These are phyloP conservation scores for Lanmaoa pseudosensibilis DNA, from an alignment of 768 basidiomycete genomes.

Conservation along the genomic window DNA sequence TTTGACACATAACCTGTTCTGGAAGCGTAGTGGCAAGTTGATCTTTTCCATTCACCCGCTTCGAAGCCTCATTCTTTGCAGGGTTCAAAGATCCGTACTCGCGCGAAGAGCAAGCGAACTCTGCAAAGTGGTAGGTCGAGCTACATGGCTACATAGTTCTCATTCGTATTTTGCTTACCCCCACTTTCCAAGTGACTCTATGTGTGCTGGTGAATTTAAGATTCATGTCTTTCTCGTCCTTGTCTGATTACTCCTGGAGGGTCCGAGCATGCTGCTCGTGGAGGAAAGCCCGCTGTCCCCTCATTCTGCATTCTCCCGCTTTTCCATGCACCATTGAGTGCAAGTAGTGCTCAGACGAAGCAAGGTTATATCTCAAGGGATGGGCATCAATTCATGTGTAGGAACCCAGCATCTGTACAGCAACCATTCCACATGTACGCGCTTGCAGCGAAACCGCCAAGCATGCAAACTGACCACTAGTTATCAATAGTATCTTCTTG, in stretches of 20 bases:
- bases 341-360: conserved; percentile 22
- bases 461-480: background rate
- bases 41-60: accelerated
- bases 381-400: conserved; percentile 55
- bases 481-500: conserved; percentile 16
- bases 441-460: background rate
- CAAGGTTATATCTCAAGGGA: conserved; percentile 53
- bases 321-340: conserved; percentile 44
- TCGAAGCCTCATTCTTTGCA: conserved; percentile 19
- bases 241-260: conserved; percentile 33
- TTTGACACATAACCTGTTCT: conserved; percentile 53
- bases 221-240: background rate
- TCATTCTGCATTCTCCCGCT: conserved; percentile 57
- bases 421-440: conserved; percentile 63
- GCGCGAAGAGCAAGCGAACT: conserved; percentile 51
- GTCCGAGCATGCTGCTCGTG: conserved; percentile 46
- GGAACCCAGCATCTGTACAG: conserved; percentile 47
- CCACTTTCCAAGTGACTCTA: conserved; percentile 41
- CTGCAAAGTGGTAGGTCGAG: conserved; percentile 48
- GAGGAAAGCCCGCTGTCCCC: conserved; percentile 39
- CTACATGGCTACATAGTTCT: no score
- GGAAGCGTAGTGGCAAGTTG: conserved; percentile 53
- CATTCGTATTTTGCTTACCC: background rate
- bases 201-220: conserved; percentile 45
- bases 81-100: conserved; percentile 68